Evolutionary conservation across 768 basidiomycete species (phyloP).

Genomic region (Gymnopilus junonius): DNA sequence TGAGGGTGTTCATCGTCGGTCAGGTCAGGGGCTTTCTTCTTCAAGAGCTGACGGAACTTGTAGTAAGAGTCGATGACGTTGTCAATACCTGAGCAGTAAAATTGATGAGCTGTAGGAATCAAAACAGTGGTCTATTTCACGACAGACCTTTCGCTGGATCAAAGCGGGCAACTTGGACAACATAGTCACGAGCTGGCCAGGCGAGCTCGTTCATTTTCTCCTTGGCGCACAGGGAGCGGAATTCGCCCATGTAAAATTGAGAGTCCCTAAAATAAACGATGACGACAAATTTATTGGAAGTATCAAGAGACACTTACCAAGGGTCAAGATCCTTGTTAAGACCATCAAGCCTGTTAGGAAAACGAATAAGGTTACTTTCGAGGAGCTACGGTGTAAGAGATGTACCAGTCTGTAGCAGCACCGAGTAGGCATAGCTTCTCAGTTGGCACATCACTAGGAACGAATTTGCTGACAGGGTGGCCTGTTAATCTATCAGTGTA

Average conservation of each 20-base stretch:
- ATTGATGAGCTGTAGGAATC: neutral
- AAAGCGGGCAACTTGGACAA: constrained; percentile 93
- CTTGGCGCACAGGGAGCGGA: constrained; percentile 73
- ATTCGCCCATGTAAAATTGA: constrained; percentile 90
- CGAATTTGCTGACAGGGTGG: constrained; percentile 94
- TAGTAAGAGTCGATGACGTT: constrained; percentile 88
- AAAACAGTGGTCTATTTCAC: neutral
- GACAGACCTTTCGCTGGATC: constrained; percentile 68
- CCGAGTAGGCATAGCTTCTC: constrained; percentile 76
- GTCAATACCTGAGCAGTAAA: constrained; percentile 67
- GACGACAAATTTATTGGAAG: neutral
- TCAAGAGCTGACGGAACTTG: constrained; percentile 74
- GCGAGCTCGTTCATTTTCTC: constrained; percentile 81
- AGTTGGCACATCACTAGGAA: constrained; percentile 80
- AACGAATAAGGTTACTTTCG: neutral
- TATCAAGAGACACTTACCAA: constrained; percentile 41
- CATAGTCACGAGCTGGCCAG: constrained; percentile 84
- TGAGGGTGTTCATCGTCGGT: constrained; percentile 66
- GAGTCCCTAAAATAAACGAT: constrained; percentile 54
- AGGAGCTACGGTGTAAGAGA: constrained; percentile 10
- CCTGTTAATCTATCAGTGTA: constrained; percentile 33
- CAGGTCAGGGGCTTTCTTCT: constrained; percentile 44
- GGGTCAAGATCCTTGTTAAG: constrained; percentile 86
- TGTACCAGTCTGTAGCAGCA: constrained; percentile 86
- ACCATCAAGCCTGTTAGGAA: constrained; percentile 79